A percentile compares a stretch with the other conserved stretches of the same genome.
Evolutionary conservation across 768 basidiomycete species (phyloP).

Genomic region (Boletus edulis): DNA sequence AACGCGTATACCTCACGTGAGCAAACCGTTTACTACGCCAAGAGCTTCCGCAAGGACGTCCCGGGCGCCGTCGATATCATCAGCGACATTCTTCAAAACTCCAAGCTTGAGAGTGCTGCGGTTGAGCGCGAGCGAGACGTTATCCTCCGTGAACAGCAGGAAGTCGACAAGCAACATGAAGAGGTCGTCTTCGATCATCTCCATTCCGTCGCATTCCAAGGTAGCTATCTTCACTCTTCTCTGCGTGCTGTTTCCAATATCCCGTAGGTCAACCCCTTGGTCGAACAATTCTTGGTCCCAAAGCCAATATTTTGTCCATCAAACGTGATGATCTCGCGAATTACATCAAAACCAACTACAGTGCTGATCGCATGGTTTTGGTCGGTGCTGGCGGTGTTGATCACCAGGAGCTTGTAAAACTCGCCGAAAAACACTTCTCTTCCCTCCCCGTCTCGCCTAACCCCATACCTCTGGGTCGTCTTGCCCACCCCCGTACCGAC

Average conservation of each 20-base stretch:
- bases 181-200: constrained; percentile 99
- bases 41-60: constrained; percentile 96
- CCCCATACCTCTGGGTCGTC: constrained; percentile 85
- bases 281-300: constrained; percentile 95
- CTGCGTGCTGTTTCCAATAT: constrained; percentile 8
- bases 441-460: constrained; percentile 81
- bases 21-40: constrained; percentile 99
- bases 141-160: constrained; percentile 95
- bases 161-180: constrained; percentile 97
- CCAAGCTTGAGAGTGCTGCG: constrained; percentile 82
- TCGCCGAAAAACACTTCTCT: constrained; percentile 93
- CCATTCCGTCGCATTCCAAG: constrained; percentile 95
- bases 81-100: constrained; percentile 96
- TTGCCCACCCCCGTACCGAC: constrained; percentile 68
- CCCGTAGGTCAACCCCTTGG: constrained; percentile 86
- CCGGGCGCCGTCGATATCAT: constrained; percentile 92
- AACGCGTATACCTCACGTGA: constrained; percentile 99
- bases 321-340: constrained; percentile 80
- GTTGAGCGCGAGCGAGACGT: constrained; percentile 97
- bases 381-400: constrained; percentile 96
- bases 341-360: constrained; percentile 98
- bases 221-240: constrained; percentile 38
- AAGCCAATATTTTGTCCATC: constrained; percentile 94
- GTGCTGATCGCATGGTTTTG: constrained; percentile 97
- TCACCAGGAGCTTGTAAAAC: constrained; percentile 88